Conservation (phyloP, 208 protist genomes). For the Novymonas esmeraldas region DNA sequence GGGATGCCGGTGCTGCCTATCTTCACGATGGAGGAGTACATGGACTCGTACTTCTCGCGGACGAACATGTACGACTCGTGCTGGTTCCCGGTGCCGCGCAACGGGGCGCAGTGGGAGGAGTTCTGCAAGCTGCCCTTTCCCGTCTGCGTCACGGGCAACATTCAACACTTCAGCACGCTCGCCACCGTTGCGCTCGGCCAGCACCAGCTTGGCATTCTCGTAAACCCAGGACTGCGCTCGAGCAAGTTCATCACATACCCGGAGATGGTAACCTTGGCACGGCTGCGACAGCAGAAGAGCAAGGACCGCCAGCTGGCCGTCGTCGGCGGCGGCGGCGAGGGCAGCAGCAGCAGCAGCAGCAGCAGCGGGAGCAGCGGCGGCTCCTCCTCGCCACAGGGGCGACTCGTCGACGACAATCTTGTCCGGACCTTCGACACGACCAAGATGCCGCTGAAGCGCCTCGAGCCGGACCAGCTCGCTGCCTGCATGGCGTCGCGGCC, state of each 20-base stretch:
- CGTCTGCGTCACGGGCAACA: slow-evolving; percentile 65
- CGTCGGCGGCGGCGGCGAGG: neutral
- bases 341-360: slow-evolving; percentile 1
- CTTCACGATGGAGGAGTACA: slow-evolving; percentile 90
- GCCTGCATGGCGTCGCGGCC: slow-evolving; percentile 43
- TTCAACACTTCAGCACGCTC: slow-evolving; percentile 73
- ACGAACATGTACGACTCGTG: slow-evolving; percentile 74
- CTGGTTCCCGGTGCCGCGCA: slow-evolving; percentile 88
- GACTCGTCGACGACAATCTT: slow-evolving; percentile 61
- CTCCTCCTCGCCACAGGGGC: neutral
- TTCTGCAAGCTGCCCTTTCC: slow-evolving; percentile 86
- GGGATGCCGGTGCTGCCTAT: slow-evolving; percentile 85
- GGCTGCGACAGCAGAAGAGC: slow-evolving; percentile 40
- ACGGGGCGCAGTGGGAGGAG: slow-evolving; percentile 73
- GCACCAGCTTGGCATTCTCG: slow-evolving; percentile 44
- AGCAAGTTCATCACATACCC: slow-evolving; percentile 92
- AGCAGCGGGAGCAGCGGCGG: too few species aligned
- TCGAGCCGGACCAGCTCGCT: slow-evolving; percentile 59
- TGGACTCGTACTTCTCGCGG: slow-evolving; percentile 79
- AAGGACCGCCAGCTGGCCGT: slow-evolving; percentile 41
- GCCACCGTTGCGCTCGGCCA: slow-evolving; percentile 66
- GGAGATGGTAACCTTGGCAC: slow-evolving; percentile 81
- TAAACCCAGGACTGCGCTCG: slow-evolving; percentile 82
- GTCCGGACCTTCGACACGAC: slow-evolving; percentile 72
- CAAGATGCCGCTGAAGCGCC: slow-evolving; percentile 67